Conservation (phyloP, 805 yeast genomes). For the Saccharomycopsis sp. region DNA sequence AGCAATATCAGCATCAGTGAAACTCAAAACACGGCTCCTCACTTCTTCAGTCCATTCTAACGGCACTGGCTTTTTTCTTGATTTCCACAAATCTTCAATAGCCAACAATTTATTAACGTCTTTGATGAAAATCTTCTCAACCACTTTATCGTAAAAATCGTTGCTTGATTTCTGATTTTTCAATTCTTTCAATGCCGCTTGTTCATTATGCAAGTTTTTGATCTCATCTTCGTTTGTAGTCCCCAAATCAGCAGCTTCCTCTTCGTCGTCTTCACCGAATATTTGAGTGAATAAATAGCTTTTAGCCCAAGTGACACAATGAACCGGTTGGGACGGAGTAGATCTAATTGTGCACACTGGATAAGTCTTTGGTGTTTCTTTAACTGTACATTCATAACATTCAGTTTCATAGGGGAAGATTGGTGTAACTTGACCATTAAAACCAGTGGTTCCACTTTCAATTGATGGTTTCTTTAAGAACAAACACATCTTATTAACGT, state of each 20-base stretch:
- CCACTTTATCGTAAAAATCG: constrained; percentile 33
- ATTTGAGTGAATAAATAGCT: constrained; percentile 78
- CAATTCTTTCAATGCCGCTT: constrained; percentile 53
- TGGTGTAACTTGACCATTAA: constrained; percentile 90
- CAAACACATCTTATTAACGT: constrained; percentile 79
- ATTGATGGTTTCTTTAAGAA: constrained; percentile 68
- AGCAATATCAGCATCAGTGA: constrained; percentile 17
- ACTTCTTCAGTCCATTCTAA: constrained; percentile 31
- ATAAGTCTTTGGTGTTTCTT: constrained; percentile 81
- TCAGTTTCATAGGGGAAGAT: constrained; percentile 77
- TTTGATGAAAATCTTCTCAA: constrained; percentile 54
- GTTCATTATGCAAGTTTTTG: constrained; percentile 56
- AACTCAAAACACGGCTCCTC: constrained; percentile 22
- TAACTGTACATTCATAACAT: constrained; percentile 87
- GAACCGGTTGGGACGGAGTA: constrained; percentile 94
- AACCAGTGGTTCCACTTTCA: constrained; percentile 95
- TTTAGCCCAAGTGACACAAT: constrained; percentile 97
- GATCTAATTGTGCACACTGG: constrained; percentile 97
- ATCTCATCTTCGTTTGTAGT: constrained; percentile 60
- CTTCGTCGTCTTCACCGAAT: constrained; percentile 47
- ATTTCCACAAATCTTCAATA: constrained; percentile 74
- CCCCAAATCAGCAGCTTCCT: constrained; percentile 39
- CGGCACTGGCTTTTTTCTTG: constrained; percentile 62
- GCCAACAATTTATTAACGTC: constrained; percentile 71
- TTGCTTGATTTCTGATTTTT: constrained; percentile 33